Percentiles rank a stretch among this genome's conserved stretches.
phyloP scores from a whole-genome alignment of 164 flowering plant species.

The Kalanchoe fedtschenkoi region DNA sequence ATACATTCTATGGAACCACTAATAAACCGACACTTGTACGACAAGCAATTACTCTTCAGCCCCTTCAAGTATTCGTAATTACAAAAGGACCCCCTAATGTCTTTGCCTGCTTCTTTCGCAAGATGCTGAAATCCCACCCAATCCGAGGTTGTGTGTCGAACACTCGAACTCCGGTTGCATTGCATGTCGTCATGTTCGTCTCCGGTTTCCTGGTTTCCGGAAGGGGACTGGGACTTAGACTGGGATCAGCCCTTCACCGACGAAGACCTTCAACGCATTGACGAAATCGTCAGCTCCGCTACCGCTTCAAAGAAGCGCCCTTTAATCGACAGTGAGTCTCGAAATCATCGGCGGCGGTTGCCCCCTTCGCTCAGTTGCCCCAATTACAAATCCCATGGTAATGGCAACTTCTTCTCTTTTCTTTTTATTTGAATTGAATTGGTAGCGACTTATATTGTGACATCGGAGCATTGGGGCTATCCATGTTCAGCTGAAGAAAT shows the following conservation, averaged over 20 bases:
- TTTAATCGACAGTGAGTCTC: not conserved
- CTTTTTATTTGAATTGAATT: not conserved
- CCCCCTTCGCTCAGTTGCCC: not conserved
- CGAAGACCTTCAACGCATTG: not conserved
- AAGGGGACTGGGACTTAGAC: too few species aligned
- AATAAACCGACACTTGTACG: conserved; percentile 15
- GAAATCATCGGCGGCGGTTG: not conserved
- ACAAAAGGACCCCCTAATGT: too few species aligned
- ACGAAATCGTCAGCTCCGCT: not conserved
- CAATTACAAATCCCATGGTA: not conserved
- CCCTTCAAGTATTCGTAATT: too few species aligned
- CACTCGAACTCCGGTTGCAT: conserved; percentile 45
- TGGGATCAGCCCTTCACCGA: conserved; percentile 2
- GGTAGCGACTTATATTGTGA: too few species aligned
- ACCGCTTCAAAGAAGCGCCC: not conserved
- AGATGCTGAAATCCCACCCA: too few species aligned
- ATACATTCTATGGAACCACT: too few species aligned
- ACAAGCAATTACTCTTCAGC: too few species aligned
- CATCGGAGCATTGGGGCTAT: not conserved
- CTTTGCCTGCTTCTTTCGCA: too few species aligned
- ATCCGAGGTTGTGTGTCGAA: conserved; percentile 50
- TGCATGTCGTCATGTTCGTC: conserved; percentile 24
- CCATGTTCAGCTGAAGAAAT: not conserved
- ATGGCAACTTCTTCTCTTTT: not conserved
- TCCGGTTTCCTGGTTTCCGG: not conserved